A percentile compares a stretch with the other conserved stretches of the same genome.
These are phyloP conservation scores for Wickerhamiella vanderwaltii DNA, from an alignment of 805 yeast genomes.

Conservation along the genomic window DNA sequence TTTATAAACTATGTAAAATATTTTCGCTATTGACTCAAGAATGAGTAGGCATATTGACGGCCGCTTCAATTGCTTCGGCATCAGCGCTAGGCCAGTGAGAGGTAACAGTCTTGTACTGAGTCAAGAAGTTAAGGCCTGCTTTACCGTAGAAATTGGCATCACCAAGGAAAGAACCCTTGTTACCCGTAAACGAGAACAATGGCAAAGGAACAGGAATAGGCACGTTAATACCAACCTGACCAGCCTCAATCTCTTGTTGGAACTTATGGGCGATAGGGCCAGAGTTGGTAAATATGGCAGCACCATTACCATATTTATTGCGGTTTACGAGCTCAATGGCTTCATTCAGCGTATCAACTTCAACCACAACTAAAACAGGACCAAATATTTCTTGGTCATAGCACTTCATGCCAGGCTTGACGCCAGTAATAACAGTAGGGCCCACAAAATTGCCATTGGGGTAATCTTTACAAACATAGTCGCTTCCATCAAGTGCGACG, in stretches of 20 bases:
- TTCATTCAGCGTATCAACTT: conserved; percentile 53
- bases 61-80: conserved; percentile 38
- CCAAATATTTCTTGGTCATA: conserved; percentile 68
- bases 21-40: too few relatives aligned
- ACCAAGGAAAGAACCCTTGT: conserved; percentile 62
- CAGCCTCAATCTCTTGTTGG: conserved; percentile 55
- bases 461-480: conserved; percentile 35
- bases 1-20: too few relatives aligned
- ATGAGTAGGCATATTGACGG: conserved; percentile 61
- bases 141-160: conserved; percentile 72
- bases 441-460: conserved; percentile 59
- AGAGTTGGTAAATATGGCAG: conserved; percentile 53
- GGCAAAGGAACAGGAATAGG: conserved; percentile 77
- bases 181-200: conserved; percentile 70
- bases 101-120: conserved; percentile 66
- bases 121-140: conserved; percentile 59
- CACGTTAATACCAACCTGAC: conserved; percentile 67
- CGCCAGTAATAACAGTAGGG: conserved; percentile 52
- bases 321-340: conserved; percentile 52
- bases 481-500: conserved; percentile 52
- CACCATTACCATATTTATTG: conserved; percentile 60
- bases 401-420: conserved; percentile 56
- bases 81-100: conserved; percentile 49
- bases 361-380: conserved; percentile 55
- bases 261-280: conserved; percentile 63